Percentiles rank a stretch among this genome's conserved stretches.
phyloP scores from a whole-genome alignment of 257 asterid genomes.

The Penstemon eatonii region DNA sequence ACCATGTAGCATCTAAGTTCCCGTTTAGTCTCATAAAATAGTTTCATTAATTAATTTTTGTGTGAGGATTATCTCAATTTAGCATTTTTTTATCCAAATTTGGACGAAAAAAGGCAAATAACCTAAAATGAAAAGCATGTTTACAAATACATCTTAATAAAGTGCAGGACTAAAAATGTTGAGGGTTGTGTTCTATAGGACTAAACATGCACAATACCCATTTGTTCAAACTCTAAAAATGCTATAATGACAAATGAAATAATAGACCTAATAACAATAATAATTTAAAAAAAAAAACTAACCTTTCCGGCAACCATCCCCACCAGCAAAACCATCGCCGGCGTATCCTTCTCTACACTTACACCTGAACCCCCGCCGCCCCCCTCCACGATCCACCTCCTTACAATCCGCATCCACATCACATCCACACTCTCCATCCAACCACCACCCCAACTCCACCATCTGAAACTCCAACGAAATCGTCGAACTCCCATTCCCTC shows the following conservation, averaged over 20 bases:
- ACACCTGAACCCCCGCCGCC: constrained; percentile 47
- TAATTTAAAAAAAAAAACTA: constrained; percentile 25
- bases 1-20: too few species aligned
- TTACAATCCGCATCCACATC: constrained; percentile 34
- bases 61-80: too few species aligned
- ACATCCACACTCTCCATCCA: constrained; percentile 48
- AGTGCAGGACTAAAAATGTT: too few species aligned
- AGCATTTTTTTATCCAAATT: too few species aligned
- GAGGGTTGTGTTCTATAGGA: too few species aligned
- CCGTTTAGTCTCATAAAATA: too few species aligned
- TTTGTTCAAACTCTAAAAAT: too few species aligned
- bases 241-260: not conserved
- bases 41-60: too few species aligned
- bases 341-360: constrained; percentile 45
- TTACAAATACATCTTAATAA: too few species aligned
- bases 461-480: constrained; percentile 41
- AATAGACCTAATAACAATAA: not conserved
- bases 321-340: constrained; percentile 57
- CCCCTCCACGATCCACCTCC: constrained; percentile 1
- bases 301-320: constrained; percentile 55
- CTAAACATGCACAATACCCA: too few species aligned
- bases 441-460: constrained; percentile 63
- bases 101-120: too few species aligned
- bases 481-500: constrained; percentile 22
- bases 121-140: too few species aligned